phyloP scores from a whole-genome alignment of 1,284 basidiomycete species.

The Prillingera fragicola region DNA sequence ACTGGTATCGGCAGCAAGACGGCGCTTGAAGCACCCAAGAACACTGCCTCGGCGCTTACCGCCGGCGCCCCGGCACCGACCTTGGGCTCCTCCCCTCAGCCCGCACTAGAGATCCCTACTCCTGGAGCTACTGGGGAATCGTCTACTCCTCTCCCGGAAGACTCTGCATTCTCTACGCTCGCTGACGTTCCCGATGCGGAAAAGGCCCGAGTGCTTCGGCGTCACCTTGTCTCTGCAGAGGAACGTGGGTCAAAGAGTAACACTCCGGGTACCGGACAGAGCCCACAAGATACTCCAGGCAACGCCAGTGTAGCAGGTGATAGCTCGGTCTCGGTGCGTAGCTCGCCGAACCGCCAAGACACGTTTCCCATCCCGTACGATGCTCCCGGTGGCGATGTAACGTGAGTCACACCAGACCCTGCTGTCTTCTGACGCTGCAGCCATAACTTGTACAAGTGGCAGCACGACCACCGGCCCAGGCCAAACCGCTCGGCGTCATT shows the following conservation, averaged over 20 bases:
- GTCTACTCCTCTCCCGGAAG: constrained; percentile 18
- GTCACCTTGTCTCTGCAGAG: constrained; percentile 71
- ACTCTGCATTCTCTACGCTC: constrained; percentile 34
- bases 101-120: no score
- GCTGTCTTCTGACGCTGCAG: constrained; percentile 52
- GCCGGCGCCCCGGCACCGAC: constrained; percentile 1
- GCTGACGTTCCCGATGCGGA: constrained; percentile 60
- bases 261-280: constrained; percentile 1
- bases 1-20: constrained; percentile 9
- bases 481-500: constrained; percentile 61
- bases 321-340: constrained; percentile 13
- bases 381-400: constrained; percentile 78
- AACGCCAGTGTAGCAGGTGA: constrained; percentile 4
- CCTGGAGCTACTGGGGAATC: no score
- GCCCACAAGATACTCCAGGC: constrained; percentile 7
- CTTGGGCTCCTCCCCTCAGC: no score
- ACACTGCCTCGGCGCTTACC: background rate
- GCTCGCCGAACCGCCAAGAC: constrained; percentile 42
- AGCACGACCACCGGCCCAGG: constrained; percentile 63
- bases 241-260: constrained; percentile 52
- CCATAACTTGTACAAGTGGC: constrained; percentile 93
- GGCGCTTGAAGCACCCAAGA: background rate
- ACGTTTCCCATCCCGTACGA: constrained; percentile 81
- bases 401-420: constrained; percentile 56
- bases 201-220: constrained; percentile 70